Evolutionary conservation across 176 grass and related monocot species (phyloP).

Genomic region (Chloris gayana): DNA sequence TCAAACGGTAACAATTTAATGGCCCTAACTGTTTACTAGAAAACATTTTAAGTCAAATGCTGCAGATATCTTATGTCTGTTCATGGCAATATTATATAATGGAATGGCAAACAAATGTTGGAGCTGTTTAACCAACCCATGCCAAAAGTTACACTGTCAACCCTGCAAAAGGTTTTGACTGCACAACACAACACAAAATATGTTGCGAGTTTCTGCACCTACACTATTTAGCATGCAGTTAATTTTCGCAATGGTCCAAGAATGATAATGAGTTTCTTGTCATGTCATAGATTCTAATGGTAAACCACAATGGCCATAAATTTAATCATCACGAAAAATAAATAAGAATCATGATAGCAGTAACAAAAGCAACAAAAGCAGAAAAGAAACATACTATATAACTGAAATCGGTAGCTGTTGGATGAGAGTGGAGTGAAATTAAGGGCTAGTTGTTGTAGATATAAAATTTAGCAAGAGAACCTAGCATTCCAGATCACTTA

Average conservation of each 20-base stretch:
- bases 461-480: background rate
- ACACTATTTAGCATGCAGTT: background rate
- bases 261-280: conserved; percentile 1
- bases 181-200: background rate
- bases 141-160: background rate
- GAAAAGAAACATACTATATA: conserved; percentile 7
- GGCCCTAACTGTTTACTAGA: background rate
- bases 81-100: background rate
- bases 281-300: background rate
- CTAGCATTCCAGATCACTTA: conserved; percentile 5
- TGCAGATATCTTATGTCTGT: background rate
- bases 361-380: background rate
- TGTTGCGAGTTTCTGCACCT: background rate
- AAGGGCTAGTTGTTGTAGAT: background rate
- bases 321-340: background rate
- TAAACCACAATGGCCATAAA: background rate
- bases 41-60: background rate
- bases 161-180: background rate
- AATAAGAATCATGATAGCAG: background rate
- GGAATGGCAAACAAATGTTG: background rate
- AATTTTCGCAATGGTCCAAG: background rate
- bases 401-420: background rate
- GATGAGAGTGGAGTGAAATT: background rate
- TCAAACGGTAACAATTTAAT: background rate
- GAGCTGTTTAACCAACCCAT: background rate